Evolutionary conservation across 2,329 filamentous ascomycete genomes (phyloP), one percentile per base, ranked within the genome.

Genomic region (Penicillium brasilianum): DNA sequence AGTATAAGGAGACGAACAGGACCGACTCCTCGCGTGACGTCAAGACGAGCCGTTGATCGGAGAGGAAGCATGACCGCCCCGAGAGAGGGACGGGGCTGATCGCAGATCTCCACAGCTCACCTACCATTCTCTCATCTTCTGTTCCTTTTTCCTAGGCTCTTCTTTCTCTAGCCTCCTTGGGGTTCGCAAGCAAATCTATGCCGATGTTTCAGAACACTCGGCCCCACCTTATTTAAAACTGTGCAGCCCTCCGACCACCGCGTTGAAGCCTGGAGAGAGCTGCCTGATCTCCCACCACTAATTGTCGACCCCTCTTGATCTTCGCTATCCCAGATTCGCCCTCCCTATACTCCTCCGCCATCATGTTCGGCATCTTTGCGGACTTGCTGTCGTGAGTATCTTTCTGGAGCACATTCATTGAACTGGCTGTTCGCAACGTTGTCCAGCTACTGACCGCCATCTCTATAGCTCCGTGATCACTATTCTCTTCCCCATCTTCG

Each of bases 401-500:
- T 20, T 20, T 10, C 28, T 50, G 10, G 14, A 32, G 30, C 48
- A 20, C 14, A 4, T 50, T 20, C 28, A 53, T 39, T 53, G 36
- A n/a, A 30, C 13, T n/a, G 25, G 4, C 14, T 22, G 13, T 30
- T 34, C 10, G 36, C n/a, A 51, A 37, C 20, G 11, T 25, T 7
- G 32, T 25, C 46, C 49, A 55, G 58, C 62, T 63, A 62, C 66
- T 41, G n/a, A 49, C 43, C 68, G 59, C 58, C 13, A 49, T 43
- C 25, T 51, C 28, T 56, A 55, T 75, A 96, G 93, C 75, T 94
- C 92, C 65, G 79, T 94, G 76, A 88, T 91, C 61, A 96, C 93
- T 59, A 93, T 96, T 74, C 88, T 97, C 74, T 96, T 98, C 76
- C 95, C 95, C 55, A 88, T 97, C 66, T 98, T 97, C 81, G 93